Evolutionary conservation across 495 filamentous ascomycete species (phyloP).

Genomic region (Penicillium arizonense): DNA sequence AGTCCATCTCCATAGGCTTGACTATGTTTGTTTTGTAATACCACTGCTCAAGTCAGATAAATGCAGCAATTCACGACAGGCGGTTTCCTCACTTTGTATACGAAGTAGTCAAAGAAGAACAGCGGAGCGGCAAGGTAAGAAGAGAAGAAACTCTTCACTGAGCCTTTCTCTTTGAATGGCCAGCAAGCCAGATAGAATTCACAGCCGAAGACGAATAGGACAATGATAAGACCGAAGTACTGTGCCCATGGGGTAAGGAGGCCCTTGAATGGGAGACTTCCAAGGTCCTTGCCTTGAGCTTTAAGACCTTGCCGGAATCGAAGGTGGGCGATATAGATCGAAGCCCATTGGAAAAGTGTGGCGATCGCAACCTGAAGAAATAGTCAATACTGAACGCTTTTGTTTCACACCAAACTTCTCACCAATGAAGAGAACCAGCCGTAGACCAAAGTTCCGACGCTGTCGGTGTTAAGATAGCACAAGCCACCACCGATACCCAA

Average conservation of each 20-base stretch:
- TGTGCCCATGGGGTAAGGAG: constrained; percentile 58
- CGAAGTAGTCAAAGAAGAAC: constrained; percentile 28
- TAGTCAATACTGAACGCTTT: background rate
- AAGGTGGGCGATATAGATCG: constrained; percentile 63
- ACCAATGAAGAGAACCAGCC: constrained; percentile 30
- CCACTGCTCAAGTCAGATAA: constrained; percentile 4
- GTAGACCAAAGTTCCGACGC: constrained; percentile 22
- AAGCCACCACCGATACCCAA: constrained; percentile 23
- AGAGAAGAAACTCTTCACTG: constrained; percentile 28
- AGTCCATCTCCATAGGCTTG: constrained; percentile 23
- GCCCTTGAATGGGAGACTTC: constrained; percentile 55
- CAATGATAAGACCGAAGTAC: constrained; percentile 56
- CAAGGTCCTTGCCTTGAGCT: constrained; percentile 50
- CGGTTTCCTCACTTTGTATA: constrained; percentile 20
- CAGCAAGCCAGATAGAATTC: constrained; percentile 53
- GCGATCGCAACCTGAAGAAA: constrained; percentile 23
- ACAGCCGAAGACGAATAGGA: constrained; percentile 59
- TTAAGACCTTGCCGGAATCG: constrained; percentile 56
- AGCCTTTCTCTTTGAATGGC: constrained; percentile 28
- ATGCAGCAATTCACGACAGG: no score
- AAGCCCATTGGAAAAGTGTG: constrained; percentile 44
- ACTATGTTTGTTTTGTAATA: constrained; percentile 27
- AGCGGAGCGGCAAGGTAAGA: constrained; percentile 29
- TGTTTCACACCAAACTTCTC: background rate
- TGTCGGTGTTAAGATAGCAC: constrained; percentile 26